Evolutionary conservation across 306 rosid species (phyloP).

Genomic region (Pyrus pyrifolia): DNA sequence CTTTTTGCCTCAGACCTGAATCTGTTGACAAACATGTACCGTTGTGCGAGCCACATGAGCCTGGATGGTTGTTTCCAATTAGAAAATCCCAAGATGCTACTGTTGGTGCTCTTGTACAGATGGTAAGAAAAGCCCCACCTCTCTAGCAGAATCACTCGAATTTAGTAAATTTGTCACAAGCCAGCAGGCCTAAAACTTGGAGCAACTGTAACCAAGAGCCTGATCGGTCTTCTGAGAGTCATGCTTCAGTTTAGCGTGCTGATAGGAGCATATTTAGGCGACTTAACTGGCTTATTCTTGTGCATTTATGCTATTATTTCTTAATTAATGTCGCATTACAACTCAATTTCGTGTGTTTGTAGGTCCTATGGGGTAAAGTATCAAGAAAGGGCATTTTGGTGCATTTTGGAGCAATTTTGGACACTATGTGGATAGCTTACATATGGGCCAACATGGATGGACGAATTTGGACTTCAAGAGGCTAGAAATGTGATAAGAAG

Average conservation of each 20-base stretch:
- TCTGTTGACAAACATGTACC: constrained; percentile 43
- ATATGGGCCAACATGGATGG: too few relatives aligned
- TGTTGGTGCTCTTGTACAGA: constrained; percentile 65
- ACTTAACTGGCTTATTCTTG: too few relatives aligned
- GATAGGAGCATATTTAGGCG: too few relatives aligned
- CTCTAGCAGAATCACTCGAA: constrained; percentile 51
- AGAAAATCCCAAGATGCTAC: constrained; percentile 76
- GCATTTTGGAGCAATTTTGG: too few relatives aligned
- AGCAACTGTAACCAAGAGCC: constrained; percentile 26
- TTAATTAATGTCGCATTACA: too few relatives aligned
- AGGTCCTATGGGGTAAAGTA: too few relatives aligned
- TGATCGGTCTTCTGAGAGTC: constrained; percentile 13
- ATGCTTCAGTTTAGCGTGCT: constrained; percentile 10
- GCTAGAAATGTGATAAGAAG: too few relatives aligned
- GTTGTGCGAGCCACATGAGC: constrained; percentile 35
- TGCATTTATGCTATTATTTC: too few relatives aligned
- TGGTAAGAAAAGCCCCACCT: constrained; percentile 77
- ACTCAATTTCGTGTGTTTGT: too few relatives aligned
- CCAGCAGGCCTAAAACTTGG: constrained; percentile 25
- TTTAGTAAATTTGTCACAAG: constrained; percentile 26
- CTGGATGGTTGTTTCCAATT: constrained; percentile 50
- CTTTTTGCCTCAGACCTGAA: constrained; percentile 37
- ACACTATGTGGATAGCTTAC: too few relatives aligned
- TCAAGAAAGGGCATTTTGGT: too few relatives aligned
- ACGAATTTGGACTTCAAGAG: too few relatives aligned